Base-by-base conservation (phyloP, 2,329 filamentous ascomycete genomes). In the Sphaerostilbella broomeana region DNA sequence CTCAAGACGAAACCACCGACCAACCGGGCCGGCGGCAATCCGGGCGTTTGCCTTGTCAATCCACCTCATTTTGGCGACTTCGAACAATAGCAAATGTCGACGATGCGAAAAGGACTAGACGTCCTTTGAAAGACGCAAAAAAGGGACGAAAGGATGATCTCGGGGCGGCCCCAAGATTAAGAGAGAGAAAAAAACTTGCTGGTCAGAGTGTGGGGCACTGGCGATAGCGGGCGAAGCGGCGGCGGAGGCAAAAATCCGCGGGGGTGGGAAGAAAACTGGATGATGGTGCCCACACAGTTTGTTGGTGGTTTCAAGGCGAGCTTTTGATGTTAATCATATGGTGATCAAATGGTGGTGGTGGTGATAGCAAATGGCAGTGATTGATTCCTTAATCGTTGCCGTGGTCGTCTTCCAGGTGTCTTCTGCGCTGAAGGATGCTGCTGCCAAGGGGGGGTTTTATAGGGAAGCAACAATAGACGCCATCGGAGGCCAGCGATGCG, bases 1-100 rank as follows among this genome's bases (percentile, higher is more conserved):
- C 46, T 94, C 86, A 27, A 94, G 76, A 49, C 79, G 77, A 64
- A 94, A 94, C 68, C 80, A 84, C 49, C 71, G 69, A 46, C 85
- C 85, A 44, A 87, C 71, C 22, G 70, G 60, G 56, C 79, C 81
- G 47, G 64, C 66, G 45, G 84, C 85, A 49, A 88, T 72, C 44
- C 65, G 70, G 47, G 55, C 53, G 57, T 82, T 79, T 57, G 67
- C 53, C 4, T 54, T 66, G 11, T 76, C 60, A 38, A 68, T 54
- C 69, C 69, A 74, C 51, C 58, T 62, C 70, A 73, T 75, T 27
- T 16, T 32, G 25, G 34, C 38, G 24, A 22, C 19, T 21, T 17
- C 28, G 20, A 20, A 18, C 27, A 24, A n/a, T n/a, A n/a, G n/a
- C n/a, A n/a, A n/a, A 21, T 5, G 16, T 25, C 20, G 27, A 32